Evolutionary conservation across 2,329 filamentous ascomycete species (phyloP), one percentile per base, ranked within the genome.

Genomic region (Aureobasidium subglaciale): DNA sequence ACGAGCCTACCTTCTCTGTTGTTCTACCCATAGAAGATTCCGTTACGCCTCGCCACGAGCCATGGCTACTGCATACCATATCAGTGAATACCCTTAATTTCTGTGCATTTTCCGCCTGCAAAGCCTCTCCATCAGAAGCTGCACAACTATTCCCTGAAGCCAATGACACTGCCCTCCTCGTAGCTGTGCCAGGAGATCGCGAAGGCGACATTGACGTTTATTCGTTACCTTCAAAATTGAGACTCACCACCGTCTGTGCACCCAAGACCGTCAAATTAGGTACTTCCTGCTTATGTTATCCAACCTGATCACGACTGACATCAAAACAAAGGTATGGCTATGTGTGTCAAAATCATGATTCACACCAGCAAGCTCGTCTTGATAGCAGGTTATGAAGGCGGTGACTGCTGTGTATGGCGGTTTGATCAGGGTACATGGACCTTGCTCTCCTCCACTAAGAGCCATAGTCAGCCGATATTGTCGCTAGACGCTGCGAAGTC

Each of bases 51-150:
- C 60, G 67, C 27, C 80, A 78, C 16, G 79, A 85, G 63, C 93
- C 93, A 27, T 95, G 89, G 90, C 74, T 96, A n/a, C 70, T 96
- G 20, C 82, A 96, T 70, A 80, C 88, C 4, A 74, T 99, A 5
- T 78, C 87, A 5, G 90, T 97, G 40, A 96, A 96, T 66, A 90
- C 92, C 1, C 81, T 97, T 73, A 99, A 97, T 67, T 99, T 97
- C 68, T 99, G 93, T 68, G 80, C 87, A 1, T 96, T 96, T 68
- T 79, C 86, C 2, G 78, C 79, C 59, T 85, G 85, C 66, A 27
- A 53, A 24, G 48, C 22, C n/a, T 42, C 35, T 48, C 43, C 43
- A 29, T 42, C 54, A 34, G 54, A 49, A 11, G 41, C 35, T 35
- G 37, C 32, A 22, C 32, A 55, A 38, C 34, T 53, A 15, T 24